Percentiles rank a stretch among this genome's conserved stretches.
These are phyloP conservation scores for Bothia castanella DNA, from an alignment of 1,284 basidiomycete genomes.

Conservation along the genomic window DNA sequence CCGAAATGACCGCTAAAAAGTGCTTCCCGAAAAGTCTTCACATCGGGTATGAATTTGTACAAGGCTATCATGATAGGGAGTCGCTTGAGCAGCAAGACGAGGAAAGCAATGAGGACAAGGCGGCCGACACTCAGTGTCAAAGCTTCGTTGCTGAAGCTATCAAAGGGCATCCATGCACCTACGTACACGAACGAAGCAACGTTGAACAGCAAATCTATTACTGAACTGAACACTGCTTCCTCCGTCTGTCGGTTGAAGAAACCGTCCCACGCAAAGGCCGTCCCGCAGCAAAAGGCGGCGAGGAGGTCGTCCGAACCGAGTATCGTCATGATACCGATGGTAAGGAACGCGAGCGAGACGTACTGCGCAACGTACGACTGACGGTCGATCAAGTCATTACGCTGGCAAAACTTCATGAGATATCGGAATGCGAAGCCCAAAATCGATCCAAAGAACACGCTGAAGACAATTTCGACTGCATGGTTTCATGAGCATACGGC, in stretches of 20 bases:
- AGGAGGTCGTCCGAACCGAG: constrained; percentile 93
- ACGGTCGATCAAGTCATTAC: constrained; percentile 87
- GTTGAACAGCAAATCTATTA: constrained; percentile 92
- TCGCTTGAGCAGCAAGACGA: constrained; percentile 75
- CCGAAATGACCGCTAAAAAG: constrained; percentile 91
- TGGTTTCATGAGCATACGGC: constrained; percentile 6
- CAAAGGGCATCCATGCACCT: constrained; percentile 93
- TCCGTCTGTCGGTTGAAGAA: constrained; percentile 98
- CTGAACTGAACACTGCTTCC: constrained; percentile 91
- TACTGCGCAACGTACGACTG: constrained; percentile 87
- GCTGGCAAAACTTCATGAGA: constrained; percentile 93
- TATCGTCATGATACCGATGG: constrained; percentile 79
- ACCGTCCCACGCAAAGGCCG: constrained; percentile 98
- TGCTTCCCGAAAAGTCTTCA: constrained; percentile 86
- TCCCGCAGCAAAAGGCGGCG: constrained; percentile 92
- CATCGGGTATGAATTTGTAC: constrained; percentile 89
- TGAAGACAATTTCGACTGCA: constrained; percentile 79
- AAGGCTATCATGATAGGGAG: constrained; percentile 80
- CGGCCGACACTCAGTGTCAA: constrained; percentile 79
- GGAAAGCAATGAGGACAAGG: constrained; percentile 75
- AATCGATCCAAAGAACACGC: constrained; percentile 73
- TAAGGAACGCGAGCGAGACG: constrained; percentile 74
- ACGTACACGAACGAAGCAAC: constrained; percentile 88
- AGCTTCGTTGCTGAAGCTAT: constrained; percentile 60
- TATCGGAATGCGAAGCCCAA: constrained; percentile 85